Base-by-base conservation (phyloP, 129 eudicot species). In the Helichrysum umbraculigerum region DNA sequence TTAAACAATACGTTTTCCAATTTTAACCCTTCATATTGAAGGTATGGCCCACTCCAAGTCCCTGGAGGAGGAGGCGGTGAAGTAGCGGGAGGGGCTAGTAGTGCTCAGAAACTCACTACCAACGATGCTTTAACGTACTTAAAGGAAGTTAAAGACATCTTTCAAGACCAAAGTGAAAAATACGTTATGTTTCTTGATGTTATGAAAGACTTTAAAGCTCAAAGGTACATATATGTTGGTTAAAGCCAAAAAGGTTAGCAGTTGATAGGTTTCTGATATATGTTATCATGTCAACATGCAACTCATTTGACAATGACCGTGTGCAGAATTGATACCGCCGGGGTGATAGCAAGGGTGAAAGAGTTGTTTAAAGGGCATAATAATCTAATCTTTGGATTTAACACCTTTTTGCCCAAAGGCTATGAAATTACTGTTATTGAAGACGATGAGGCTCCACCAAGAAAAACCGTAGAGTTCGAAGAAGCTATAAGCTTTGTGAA, bases 81-180 rank as follows among this genome's bases (percentile, higher is more conserved):
- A 59, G 83, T 80, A 7, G 70, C 73, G 7, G 83, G 84, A 9
- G 81, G 79, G 21, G 85, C 83, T 78, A 85, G 81, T 63, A 78
- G 88, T 77, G 81, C 88, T 50, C 97, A 85, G 69, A 93, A 85
- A 72, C 92, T 89, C 32, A 94, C 98, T 0, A 94, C 97, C 28
- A 85, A 81, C 64, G 98, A 94, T 58, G 98, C 98, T 5, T 85
- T 91, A 75, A 81, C 89, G 14, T 94, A 94, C 72, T 83, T 94
- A 75, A 94, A 94, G 74, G 91, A 94, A 73, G 98, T 94, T 73
- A 94, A 94, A 85, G 98, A 94, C 69, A 91, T 88, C 90, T 94
- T 94, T 54, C 88, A 86, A 76, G 96, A 89, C 71, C 92, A 94
- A 72, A 81, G 92, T 71, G 98, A 89, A 52, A 94, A 91, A 71